Evolutionary conservation across 768 basidiomycete genomes (phyloP).

Genomic region (Boletus pseudo-olivaceus): DNA sequence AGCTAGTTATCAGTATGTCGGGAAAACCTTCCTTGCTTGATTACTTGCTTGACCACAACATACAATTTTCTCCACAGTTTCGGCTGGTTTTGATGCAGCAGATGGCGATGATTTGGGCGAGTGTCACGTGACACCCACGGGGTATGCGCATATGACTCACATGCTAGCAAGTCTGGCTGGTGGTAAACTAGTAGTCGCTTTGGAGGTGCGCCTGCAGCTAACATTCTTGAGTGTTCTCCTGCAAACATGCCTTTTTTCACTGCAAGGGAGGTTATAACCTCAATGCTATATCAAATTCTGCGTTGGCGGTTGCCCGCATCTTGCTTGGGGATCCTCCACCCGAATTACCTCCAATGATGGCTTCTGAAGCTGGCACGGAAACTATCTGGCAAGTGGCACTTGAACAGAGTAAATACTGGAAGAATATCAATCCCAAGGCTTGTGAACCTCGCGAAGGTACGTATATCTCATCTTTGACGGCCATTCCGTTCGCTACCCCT

Average conservation of each 20-base stretch:
- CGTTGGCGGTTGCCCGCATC: slow-evolving; percentile 81
- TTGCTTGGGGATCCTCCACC: slow-evolving; percentile 88
- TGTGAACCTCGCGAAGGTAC: slow-evolving; percentile 81
- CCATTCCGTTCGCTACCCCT: neutral
- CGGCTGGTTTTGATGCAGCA: slow-evolving; percentile 97
- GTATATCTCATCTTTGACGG: neutral
- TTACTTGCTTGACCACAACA: too few relatives aligned
- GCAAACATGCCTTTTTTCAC: neutral
- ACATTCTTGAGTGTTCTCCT: neutral
- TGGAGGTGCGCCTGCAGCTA: slow-evolving; percentile 63
- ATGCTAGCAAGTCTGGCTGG: slow-evolving; percentile 88
- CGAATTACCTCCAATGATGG: slow-evolving; percentile 65
- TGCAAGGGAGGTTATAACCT: slow-evolving; percentile 92
- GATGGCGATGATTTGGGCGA: slow-evolving; percentile 88
- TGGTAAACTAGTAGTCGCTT: slow-evolving; percentile 86
- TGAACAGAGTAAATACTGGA: slow-evolving; percentile 92
- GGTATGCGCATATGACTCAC: slow-evolving; percentile 98
- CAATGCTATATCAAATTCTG: slow-evolving; percentile 81
- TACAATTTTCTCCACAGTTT: slow-evolving; percentile 53
- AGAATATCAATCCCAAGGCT: slow-evolving; percentile 73
- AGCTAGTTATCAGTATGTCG: slow-evolving; percentile 87
- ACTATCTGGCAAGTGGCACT: slow-evolving; percentile 85
- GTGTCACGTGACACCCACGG: slow-evolving; percentile 86
- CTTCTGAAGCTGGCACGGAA: slow-evolving; percentile 80
- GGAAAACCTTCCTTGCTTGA: neutral